Base-by-base conservation (phyloP, 1,284 basidiomycete species). In the Malassezia caprae region DNA sequence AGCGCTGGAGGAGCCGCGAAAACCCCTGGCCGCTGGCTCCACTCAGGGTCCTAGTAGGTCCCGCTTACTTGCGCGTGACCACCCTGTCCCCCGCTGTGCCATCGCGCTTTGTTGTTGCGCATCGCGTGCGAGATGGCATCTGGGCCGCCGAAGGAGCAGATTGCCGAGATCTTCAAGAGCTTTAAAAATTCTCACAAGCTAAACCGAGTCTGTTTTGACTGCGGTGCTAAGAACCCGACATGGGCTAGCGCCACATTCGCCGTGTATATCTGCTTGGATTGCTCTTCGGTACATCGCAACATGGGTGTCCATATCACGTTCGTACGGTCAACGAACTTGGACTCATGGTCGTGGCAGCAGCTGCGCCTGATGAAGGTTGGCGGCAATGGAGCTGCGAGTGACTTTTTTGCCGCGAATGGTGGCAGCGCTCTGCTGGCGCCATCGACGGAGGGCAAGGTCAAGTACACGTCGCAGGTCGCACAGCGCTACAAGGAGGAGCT, bases 231-330 rank as follows among this genome's bases (percentile, higher is more conserved):
- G 72, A 96, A 94, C 78, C 93, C 93, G 52, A 94, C 91, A 44
- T 98, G 93, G 93, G 86, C 90, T 2, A 91, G 88, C 61, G 90
- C 94, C 30, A 93, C 90, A 0, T 99, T 86, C 73, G 93, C 88
- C 47, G 85, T 98, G 42, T 98, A 98, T 77, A 93, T 99, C 72
- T 99, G 93, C 73, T 80, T 98, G 42, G 91, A 98, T 68, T 98
- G 93, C 80, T 96, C 91, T 5, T 88, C 86, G 61, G 81, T 88
- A 13, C 93, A 99, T 77, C 82, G 93, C 55, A 96, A 94, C 76
- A 85, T 96, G 82, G 93, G 93, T 65, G 94, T 98, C 17, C 93
- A 99, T 76, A 91, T 99, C 76, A 88, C 84, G 62, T 99, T 99
- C 73, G 93, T 99, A 42, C 81, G 90, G 87, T 96, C 93, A 12